Evolutionary conservation across 495 filamentous ascomycete genomes (phyloP), one percentile per base, ranked within the genome.

Genomic region (Chlorociboria aeruginascens): DNA sequence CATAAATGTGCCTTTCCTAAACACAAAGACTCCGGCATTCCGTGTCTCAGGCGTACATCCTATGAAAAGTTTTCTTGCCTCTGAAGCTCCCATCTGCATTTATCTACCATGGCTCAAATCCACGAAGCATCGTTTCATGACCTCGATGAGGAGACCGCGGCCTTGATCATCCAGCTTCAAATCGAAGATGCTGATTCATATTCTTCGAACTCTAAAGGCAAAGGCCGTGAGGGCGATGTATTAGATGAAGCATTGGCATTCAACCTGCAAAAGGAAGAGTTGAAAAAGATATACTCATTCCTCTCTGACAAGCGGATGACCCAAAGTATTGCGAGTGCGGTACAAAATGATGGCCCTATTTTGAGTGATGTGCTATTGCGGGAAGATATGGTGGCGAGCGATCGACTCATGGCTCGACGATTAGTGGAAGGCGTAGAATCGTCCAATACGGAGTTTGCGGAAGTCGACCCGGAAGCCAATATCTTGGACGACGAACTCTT

Each of bases 181-280:
- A 45, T 40, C 34, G 49, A 63, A 14, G 63, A 67, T 51, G 43
- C 45, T n/a, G 30, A 57, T 10, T 39, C 52, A 29, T 31, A 63
- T 10, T 13, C 48, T 28, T 33, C 49, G 10, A 8, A n/a, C 25
- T 53, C 34, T n/a, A 38, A 38, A 8, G 12, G 13, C 3, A 67
- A 63, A 43, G 44, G 57, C 12, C 25, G 17, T 4, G 60, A 64
- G 14, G 61, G 54, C 7, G 46, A 36, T 1, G 3, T 53, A 7
- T 57, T 63, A 7, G 65, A 69, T 36, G 39, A 36, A 2, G 46
- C 66, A 8, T 30, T 66, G 12, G 61, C 64, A 8, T 13, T 60
- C 3, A 39, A 52, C n/a, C 43, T 61, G 11, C 61, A 57, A 43
- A 43, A 45, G 3, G 36, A 62, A 31, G 63, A 68, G 11, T 46